phyloP scores from a whole-genome alignment of 2,329 filamentous ascomycete genomes.

The Cladophialophora immunda region DNA sequence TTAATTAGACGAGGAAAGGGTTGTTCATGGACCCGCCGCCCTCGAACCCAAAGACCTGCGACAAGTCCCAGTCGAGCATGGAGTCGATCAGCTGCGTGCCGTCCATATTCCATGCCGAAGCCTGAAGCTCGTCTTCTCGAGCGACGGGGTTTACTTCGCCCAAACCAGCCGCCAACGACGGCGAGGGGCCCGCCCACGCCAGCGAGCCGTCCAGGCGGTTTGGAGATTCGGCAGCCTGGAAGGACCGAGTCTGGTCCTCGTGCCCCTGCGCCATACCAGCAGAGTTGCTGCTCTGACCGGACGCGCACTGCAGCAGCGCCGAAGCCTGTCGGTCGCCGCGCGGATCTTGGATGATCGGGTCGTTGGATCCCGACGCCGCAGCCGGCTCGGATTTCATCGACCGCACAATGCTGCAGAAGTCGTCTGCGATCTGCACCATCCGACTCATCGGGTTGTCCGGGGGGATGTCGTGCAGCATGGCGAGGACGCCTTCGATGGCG shows the following conservation, averaged over 20 bases:
- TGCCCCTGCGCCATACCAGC: background rate
- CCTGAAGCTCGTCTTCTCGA: too few species aligned
- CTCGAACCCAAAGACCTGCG: background rate
- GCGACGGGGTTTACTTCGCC: too few species aligned
- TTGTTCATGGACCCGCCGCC: background rate
- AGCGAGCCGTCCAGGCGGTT: too few species aligned
- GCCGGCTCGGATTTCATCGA: background rate
- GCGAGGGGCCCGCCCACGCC: too few species aligned
- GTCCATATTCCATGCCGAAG: background rate
- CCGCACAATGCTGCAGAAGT: background rate
- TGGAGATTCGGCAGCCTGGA: too few species aligned
- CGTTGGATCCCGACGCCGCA: background rate
- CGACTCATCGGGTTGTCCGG: background rate
- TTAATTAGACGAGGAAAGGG: background rate
- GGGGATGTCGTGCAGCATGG: background rate
- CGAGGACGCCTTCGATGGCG: background rate
- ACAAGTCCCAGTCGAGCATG: conserved; percentile 1
- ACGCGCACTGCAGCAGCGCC: background rate
- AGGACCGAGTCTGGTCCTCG: too few species aligned
- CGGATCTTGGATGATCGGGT: background rate
- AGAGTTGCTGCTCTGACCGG: background rate
- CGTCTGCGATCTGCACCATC: background rate
- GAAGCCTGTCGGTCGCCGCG: background rate
- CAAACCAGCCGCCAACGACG: too few species aligned
- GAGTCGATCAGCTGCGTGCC: background rate